These are phyloP conservation scores for Paspalum vaginatum DNA, from an alignment of 176 grass and related monocot genomes.

Conservation along the genomic window DNA sequence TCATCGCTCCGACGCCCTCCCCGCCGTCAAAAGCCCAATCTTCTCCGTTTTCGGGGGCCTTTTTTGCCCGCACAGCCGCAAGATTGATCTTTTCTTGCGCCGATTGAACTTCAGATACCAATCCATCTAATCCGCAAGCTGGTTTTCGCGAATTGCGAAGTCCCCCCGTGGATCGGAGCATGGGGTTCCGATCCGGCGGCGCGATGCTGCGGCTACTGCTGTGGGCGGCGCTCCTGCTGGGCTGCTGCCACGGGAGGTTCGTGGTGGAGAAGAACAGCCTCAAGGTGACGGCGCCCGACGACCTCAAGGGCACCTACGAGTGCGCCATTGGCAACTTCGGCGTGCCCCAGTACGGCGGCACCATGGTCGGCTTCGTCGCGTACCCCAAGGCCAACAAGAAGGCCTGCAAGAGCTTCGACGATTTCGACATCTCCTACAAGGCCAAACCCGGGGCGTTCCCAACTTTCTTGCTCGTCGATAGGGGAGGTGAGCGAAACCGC, in stretches of 20 bases:
- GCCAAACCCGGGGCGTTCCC: slow-evolving; percentile 76
- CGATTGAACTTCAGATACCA: background rate
- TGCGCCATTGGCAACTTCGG: slow-evolving; percentile 96
- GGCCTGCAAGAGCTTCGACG: slow-evolving; percentile 78
- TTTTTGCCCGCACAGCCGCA: background rate
- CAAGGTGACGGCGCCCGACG: slow-evolving; percentile 71
- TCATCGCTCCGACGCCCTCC: background rate
- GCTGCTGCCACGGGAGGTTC: slow-evolving; percentile 54
- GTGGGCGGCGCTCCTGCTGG: slow-evolving; percentile 43
- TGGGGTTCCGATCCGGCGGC: slow-evolving; percentile 37
- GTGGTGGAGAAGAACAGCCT: slow-evolving; percentile 91
- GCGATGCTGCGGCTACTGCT: slow-evolving; percentile 28
- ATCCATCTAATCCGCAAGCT: slow-evolving; percentile 20
- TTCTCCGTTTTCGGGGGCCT: background rate
- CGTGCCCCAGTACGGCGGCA: slow-evolving; percentile 89
- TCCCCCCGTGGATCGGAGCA: slow-evolving; percentile 2
- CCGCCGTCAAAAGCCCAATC: slow-evolving; percentile 9
- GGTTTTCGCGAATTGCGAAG: background rate
- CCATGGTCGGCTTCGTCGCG: slow-evolving; percentile 84
- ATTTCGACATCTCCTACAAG: slow-evolving; percentile 89
- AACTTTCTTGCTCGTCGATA: slow-evolving; percentile 83
- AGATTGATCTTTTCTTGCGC: background rate
- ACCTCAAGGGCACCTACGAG: slow-evolving; percentile 75
- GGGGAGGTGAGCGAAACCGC: slow-evolving; percentile 68
- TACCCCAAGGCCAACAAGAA: slow-evolving; percentile 88